phyloP scores from a whole-genome alignment of 306 rosid genomes.

The Neltuma alba region DNA sequence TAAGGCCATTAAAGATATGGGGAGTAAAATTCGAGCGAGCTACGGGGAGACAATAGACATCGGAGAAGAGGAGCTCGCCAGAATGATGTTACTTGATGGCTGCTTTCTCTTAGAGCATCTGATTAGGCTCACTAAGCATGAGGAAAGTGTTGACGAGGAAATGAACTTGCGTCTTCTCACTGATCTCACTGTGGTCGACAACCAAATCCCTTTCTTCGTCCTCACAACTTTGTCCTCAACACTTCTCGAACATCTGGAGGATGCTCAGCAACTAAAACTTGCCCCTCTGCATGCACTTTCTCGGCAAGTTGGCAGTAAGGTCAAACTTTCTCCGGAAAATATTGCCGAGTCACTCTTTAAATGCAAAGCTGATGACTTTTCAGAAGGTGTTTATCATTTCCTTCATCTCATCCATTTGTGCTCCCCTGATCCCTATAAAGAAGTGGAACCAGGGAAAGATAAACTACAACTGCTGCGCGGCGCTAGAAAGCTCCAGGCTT shows the following conservation, averaged over 20 bases:
- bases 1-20: not conserved
- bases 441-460: not conserved
- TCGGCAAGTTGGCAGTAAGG: too few relatives aligned
- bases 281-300: not conserved
- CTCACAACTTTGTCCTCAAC: not conserved
- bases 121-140: not conserved
- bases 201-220: not conserved
- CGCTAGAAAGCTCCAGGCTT: not conserved
- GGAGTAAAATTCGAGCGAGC: not conserved
- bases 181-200: not conserved
- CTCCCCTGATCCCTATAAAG: not conserved
- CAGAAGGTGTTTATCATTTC: not conserved
- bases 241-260: not conserved
- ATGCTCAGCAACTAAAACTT: not conserved
- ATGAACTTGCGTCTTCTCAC: not conserved
- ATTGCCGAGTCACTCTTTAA: not conserved
- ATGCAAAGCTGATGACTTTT: not conserved
- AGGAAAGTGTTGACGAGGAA: too few relatives aligned
- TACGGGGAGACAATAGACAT: slow-evolving; percentile 21
- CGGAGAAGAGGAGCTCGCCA: not conserved
- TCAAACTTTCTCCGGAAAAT: too few relatives aligned
- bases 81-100: slow-evolving; percentile 29
- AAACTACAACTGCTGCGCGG: not conserved
- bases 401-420: not conserved
- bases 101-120: too few relatives aligned